Conservation (phyloP, 257 asterid species). For the Datura wrightii region DNA sequence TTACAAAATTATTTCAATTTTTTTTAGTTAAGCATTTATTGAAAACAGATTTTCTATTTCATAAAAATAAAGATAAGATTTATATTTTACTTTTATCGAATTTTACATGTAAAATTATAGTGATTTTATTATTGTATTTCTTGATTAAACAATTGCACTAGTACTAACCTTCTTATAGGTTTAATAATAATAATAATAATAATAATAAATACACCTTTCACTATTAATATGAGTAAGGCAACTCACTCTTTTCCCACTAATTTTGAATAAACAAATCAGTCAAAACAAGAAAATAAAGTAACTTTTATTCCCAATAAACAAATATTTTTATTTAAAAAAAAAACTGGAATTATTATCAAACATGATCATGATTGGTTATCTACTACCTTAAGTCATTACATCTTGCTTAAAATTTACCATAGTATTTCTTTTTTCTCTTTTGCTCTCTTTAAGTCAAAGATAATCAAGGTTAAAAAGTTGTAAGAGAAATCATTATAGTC, state of each 20-base stretch:
- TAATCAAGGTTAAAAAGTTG: conserved; percentile 38
- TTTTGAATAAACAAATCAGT: conserved; percentile 20
- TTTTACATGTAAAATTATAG: too few species aligned
- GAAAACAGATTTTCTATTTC: background rate
- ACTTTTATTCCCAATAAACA: background rate
- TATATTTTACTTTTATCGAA: background rate
- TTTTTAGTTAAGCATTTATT: background rate
- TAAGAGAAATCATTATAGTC: conserved; percentile 46
- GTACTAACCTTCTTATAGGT: background rate
- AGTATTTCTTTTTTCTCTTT: background rate
- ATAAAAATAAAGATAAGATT: background rate
- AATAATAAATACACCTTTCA: background rate
- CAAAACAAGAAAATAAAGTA: background rate
- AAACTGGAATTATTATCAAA: conserved; percentile 5
- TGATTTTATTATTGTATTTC: background rate
- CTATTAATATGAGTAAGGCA: background rate
- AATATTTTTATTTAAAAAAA: background rate
- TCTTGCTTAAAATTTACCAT: conserved; percentile 22
- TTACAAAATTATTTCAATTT: background rate
- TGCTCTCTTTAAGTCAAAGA: conserved; percentile 53
- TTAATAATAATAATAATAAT: background rate
- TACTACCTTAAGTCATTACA: conserved; percentile 8
- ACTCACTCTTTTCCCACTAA: background rate
- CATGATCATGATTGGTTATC: conserved; percentile 24
- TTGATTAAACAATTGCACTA: background rate